Evolutionary conservation across 2,329 filamentous ascomycete species (phyloP).

Genomic region (Huntiella abstrusa): DNA sequence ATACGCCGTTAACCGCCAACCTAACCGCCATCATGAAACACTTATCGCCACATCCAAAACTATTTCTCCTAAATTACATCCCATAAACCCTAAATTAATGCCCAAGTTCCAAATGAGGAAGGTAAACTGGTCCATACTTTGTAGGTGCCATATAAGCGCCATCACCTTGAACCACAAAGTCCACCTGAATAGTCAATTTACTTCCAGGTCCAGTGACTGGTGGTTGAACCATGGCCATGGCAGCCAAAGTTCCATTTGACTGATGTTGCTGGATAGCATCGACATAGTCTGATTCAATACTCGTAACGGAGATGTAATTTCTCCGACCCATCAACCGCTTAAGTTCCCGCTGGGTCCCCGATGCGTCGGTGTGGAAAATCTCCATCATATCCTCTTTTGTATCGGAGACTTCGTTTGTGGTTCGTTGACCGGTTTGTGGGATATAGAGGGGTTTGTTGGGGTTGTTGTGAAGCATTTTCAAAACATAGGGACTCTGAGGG

Average conservation of each 20-base stretch:
- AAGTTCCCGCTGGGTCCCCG: slow-evolving; percentile 61
- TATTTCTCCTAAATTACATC: background rate
- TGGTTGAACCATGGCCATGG: slow-evolving; percentile 9
- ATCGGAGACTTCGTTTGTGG: slow-evolving; percentile 57
- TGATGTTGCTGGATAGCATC: slow-evolving; percentile 13
- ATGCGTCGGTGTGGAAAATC: slow-evolving; percentile 89
- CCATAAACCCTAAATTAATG: slow-evolving; percentile 22
- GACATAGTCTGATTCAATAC: slow-evolving; percentile 73
- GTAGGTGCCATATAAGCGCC: slow-evolving; percentile 63
- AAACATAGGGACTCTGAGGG: slow-evolving; percentile 65
- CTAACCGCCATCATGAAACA: background rate
- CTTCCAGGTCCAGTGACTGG: slow-evolving; percentile 27
- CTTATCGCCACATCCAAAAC: background rate
- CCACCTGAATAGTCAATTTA: slow-evolving; percentile 73
- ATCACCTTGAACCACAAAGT: slow-evolving; percentile 93
- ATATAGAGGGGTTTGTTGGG: slow-evolving; percentile 73
- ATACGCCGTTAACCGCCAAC: background rate
- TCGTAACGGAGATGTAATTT: slow-evolving; percentile 87
- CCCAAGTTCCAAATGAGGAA: slow-evolving; percentile 68
- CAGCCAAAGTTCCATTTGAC: slow-evolving; percentile 3
- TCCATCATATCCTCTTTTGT: slow-evolving; percentile 99
- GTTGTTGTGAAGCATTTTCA: slow-evolving; percentile 90
- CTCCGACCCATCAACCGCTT: slow-evolving; percentile 84
- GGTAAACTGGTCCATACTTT: slow-evolving; percentile 92
- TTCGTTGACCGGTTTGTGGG: slow-evolving; percentile 66